Conservation (phyloP, 352 stramenopile genomes). For the Elongisporangium undulatum region DNA sequence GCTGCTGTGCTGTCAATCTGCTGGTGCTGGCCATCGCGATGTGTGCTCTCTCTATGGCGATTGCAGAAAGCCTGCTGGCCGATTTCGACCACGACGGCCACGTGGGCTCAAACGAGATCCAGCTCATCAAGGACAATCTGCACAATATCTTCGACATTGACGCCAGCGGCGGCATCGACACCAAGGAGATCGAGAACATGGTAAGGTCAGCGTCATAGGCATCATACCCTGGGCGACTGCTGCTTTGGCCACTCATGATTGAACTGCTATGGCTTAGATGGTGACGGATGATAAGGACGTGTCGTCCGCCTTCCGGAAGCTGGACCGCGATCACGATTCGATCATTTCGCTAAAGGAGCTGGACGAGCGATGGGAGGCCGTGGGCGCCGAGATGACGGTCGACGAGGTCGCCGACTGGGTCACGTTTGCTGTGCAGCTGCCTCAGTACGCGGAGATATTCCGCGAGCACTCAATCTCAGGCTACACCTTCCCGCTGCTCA, state of each 20-base stretch:
- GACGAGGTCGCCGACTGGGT: constrained; percentile 81
- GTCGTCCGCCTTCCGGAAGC: constrained; percentile 59
- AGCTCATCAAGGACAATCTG: constrained; percentile 78
- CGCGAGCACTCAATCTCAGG: constrained; percentile 76
- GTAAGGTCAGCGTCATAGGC: constrained; percentile 5
- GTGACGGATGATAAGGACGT: constrained; percentile 61
- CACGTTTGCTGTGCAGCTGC: constrained; percentile 70
- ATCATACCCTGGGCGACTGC: too few species aligned
- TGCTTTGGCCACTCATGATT: not conserved
- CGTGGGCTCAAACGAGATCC: constrained; percentile 71
- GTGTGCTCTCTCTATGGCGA: constrained; percentile 7
- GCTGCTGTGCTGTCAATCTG: not conserved
- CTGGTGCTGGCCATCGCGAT: not conserved
- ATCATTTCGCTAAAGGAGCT: constrained; percentile 81
- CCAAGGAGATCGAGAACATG: constrained; percentile 61
- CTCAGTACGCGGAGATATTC: constrained; percentile 79
- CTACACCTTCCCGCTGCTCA: constrained; percentile 84
- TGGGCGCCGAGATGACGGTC: constrained; percentile 86
- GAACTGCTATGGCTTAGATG: constrained; percentile 21
- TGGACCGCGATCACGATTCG: constrained; percentile 75
- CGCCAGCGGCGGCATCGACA: constrained; percentile 69
- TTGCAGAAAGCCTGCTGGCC: constrained; percentile 63
- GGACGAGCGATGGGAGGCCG: constrained; percentile 71
- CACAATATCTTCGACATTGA: constrained; percentile 78
- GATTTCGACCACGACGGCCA: constrained; percentile 78